A percentile compares a stretch with the other conserved stretches of the same genome.
Conservation (phyloP, 2,329 filamentous ascomycete genomes). For the Ophiostoma novo-ulmi region DNA sequence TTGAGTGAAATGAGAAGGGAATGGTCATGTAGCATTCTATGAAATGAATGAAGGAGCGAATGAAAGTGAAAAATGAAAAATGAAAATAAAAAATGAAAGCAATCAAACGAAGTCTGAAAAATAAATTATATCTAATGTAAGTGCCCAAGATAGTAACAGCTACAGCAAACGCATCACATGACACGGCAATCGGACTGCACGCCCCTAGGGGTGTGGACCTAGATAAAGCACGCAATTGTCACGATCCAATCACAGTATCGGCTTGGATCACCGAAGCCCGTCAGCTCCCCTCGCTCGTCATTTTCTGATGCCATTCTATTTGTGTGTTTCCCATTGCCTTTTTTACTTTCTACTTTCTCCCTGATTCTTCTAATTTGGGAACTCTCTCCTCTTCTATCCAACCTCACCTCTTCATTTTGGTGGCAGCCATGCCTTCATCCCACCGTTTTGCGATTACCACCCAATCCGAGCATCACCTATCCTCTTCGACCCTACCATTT, state of each 20-base stretch:
- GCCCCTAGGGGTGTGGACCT: neutral
- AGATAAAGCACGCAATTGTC: conserved; percentile 26
- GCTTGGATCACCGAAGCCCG: neutral
- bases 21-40: too few relatives aligned
- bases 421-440: conserved; percentile 5
- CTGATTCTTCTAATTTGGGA: neutral
- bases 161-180: conserved; percentile 12
- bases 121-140: neutral
- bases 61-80: neutral
- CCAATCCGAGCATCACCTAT: neutral
- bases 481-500: neutral
- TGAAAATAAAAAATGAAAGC: neutral
- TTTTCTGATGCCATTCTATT: neutral
- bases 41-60: neutral
- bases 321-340: neutral
- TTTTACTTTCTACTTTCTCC: neutral
- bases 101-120: neutral
- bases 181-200: conserved; percentile 9
- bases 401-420: conserved; percentile 24
- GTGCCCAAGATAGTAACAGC: conserved; percentile 2
- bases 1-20: neutral
- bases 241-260: conserved; percentile 24
- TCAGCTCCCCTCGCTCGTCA: conserved; percentile 6
- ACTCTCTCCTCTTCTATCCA: neutral
- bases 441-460: neutral